phyloP scores from a whole-genome alignment of 1,284 basidiomycete species.

The Gomphus bonarii region DNA sequence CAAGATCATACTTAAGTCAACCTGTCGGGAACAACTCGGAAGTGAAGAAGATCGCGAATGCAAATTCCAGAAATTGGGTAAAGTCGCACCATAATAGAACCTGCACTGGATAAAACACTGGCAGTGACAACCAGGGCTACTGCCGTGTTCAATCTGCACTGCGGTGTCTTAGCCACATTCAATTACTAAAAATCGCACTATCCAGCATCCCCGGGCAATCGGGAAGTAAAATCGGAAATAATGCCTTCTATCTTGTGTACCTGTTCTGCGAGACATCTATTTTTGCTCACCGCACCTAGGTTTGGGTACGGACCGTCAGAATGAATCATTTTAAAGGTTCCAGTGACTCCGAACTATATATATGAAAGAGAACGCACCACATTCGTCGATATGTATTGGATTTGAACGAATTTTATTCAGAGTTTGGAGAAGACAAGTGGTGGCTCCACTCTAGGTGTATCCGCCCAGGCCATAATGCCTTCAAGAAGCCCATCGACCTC shows the following conservation, averaged over 20 bases:
- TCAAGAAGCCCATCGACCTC: conserved; percentile 52
- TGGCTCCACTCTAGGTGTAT: conserved; percentile 19
- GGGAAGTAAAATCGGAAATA: too few relatives aligned
- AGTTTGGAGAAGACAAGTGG: not conserved
- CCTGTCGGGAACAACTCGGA: too few relatives aligned
- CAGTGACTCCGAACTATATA: not conserved
- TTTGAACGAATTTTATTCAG: not conserved
- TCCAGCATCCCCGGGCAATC: too few relatives aligned
- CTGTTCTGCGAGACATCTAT: not conserved
- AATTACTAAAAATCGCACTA: too few relatives aligned
- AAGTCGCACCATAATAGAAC: too few relatives aligned
- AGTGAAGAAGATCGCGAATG: too few relatives aligned
- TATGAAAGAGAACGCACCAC: not conserved
- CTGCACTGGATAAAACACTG: too few relatives aligned
- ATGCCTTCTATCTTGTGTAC: not conserved
- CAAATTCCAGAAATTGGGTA: too few relatives aligned
- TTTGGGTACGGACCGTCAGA: not conserved
- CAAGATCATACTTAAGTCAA: too few relatives aligned
- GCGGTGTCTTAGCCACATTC: too few relatives aligned
- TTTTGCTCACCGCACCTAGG: not conserved
- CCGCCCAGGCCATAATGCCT: conserved; percentile 43
- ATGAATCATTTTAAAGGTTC: not conserved
- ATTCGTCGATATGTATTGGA: not conserved
- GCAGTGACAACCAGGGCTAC: too few relatives aligned
- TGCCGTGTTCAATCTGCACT: too few relatives aligned